Evolutionary conservation across 148 eudicot species (phyloP).

Genomic region (Diospyros lotus): DNA sequence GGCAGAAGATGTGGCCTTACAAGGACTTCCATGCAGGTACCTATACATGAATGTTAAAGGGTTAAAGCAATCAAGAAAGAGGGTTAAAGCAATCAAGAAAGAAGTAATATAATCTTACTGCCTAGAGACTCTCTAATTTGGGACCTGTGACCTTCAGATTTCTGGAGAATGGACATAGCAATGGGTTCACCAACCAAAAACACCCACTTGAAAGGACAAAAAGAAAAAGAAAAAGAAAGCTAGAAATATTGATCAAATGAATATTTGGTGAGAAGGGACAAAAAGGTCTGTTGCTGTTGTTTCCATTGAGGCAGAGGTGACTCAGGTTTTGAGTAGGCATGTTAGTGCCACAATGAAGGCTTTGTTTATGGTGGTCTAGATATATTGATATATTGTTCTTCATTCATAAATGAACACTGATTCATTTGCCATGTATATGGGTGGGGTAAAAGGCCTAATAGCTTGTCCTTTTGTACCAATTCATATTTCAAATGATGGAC

Average conservation of each 20-base stretch:
- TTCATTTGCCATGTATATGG: slow-evolving; percentile 11
- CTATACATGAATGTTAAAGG: slow-evolving; percentile 1
- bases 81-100: not conserved
- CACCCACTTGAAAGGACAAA: not conserved
- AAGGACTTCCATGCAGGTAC: not conserved
- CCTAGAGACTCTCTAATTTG: not conserved
- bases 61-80: not conserved
- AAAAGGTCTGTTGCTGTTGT: slow-evolving; percentile 2
- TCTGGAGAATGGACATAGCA: not conserved
- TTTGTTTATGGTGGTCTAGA: slow-evolving; percentile 20
- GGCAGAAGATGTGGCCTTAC: slow-evolving; percentile 1
- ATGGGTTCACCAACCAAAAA: too few species aligned
- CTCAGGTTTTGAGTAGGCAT: slow-evolving; percentile 12
- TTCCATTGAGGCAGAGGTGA: slow-evolving; percentile 1
- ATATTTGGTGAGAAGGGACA: slow-evolving; percentile 4
- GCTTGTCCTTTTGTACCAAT: slow-evolving; percentile 17
- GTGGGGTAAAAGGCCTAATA: slow-evolving; percentile 24
- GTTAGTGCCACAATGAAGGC: slow-evolving; percentile 25
- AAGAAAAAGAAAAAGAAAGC: not conserved
- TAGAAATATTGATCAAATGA: not conserved
- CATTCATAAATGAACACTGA: slow-evolving; percentile 14
- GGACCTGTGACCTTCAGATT: not conserved
- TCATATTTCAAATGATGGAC: slow-evolving; percentile 11
- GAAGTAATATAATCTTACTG: not conserved
- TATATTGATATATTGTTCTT: slow-evolving; percentile 18